Conservation (phyloP, 106 monocot genomes). For the Narthecium ossifragum region DNA sequence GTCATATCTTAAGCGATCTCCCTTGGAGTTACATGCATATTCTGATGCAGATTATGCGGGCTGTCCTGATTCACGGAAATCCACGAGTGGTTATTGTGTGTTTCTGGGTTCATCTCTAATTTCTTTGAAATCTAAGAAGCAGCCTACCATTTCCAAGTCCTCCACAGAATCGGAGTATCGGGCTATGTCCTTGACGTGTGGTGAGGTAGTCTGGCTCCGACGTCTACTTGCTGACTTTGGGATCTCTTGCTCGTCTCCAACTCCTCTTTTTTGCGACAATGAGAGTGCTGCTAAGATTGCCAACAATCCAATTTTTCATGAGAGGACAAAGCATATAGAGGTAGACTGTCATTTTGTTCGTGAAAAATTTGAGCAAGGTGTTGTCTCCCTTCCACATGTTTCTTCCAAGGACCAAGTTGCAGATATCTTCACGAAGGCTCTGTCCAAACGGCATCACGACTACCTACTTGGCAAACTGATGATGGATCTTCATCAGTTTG, state of each 20-base stretch:
- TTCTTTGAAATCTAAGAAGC: constrained; percentile 18
- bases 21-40: neutral
- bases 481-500: too few species aligned
- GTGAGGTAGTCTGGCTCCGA: constrained; percentile 2
- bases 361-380: too few species aligned
- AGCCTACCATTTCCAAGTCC: constrained; percentile 5
- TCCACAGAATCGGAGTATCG: constrained; percentile 10
- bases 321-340: too few species aligned
- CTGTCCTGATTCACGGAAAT: neutral
- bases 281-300: constrained; percentile 6
- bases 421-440: too few species aligned
- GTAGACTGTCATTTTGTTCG: too few species aligned
- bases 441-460: too few species aligned
- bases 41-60: neutral
- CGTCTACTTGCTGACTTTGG: constrained; percentile 2
- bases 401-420: too few species aligned
- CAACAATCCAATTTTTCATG: too few species aligned
- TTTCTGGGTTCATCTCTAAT: constrained; percentile 10
- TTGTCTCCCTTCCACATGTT: too few species aligned
- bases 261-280: constrained; percentile 9
- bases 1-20: neutral
- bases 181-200: neutral
- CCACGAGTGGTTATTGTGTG: neutral
- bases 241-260: neutral
- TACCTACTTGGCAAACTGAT: too few species aligned